Evolutionary conservation across 768 basidiomycete genomes (phyloP), one percentile per base, ranked within the genome.

Genomic region (Pluteus cervinus): DNA sequence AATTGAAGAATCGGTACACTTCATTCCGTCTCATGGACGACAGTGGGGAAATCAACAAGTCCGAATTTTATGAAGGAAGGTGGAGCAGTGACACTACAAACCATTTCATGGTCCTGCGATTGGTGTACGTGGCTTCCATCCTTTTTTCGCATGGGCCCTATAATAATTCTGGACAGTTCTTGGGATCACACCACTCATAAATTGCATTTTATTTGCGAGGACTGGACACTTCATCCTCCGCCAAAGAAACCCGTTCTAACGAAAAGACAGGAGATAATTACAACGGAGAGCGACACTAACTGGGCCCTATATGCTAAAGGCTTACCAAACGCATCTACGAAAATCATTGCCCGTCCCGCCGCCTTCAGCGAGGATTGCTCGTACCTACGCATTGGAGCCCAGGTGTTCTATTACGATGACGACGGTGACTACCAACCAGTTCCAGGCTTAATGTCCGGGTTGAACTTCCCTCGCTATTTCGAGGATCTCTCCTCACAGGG

Each of bases 341-440:
- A 20, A 24, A 33, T 26, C 17, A 23, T 24, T n/a, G 33, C 33
- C 9, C 20, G 17, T 12, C 33, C 39, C 20, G 39, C 39, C 4
- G 38, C 33, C 30, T 40, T 44, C 28, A 31, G 39, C 6, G 28
- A 23, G 14, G 33, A 44, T 20, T 31, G 31, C 14, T 34, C 35
- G 26, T 21, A 23, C 16, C 18, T 44, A 14, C 40, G 43, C 15
- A 24, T 44, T 15, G 43, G 43, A 4, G 33, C 39, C 33, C 32
- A 36, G 33, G 15, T 44, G 22, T 44, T 44, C 31, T 23, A 14
- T 11, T 15, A 21, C 29, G 26, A 40, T 14, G 15, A 36, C 9
- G 9, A 21, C 7, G 34, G 39, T n/a, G 26, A 24, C 28, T 44
- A 34, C 11, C 33, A 9, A 20, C 7, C 24, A 34, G 33, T 17